These are phyloP conservation scores for Pulveroboletus sp. DNA, from an alignment of 768 basidiomycete genomes.

Conservation along the genomic window DNA sequence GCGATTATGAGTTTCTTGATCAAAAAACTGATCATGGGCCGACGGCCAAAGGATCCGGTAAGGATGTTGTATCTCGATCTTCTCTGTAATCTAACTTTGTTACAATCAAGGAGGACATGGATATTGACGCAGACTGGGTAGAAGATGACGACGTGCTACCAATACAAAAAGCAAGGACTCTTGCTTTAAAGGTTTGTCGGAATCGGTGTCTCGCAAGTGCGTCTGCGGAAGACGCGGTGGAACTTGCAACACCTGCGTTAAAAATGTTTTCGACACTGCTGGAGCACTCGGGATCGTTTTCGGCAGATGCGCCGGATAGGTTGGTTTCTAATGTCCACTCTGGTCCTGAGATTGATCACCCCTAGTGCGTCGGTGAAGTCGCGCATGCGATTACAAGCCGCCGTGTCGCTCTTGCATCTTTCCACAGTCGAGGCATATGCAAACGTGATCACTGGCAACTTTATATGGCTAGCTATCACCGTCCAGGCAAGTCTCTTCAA, in stretches of 20 bases:
- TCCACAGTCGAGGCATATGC: conserved; percentile 58
- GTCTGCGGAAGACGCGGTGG: conserved; percentile 51
- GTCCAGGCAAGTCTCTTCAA: conserved; percentile 60
- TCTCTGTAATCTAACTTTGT: conserved; percentile 1
- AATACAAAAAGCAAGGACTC: conserved; percentile 65
- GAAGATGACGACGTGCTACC: conserved; percentile 60
- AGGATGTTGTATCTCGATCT: conserved; percentile 17
- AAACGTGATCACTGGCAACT: conserved; percentile 53
- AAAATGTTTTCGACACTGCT: conserved; percentile 75
- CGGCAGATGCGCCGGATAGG: conserved; percentile 51
- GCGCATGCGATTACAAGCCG: conserved; percentile 82
- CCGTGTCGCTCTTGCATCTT: conserved; percentile 76
- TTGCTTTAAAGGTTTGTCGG: conserved; percentile 77
- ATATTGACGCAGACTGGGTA: conserved; percentile 71
- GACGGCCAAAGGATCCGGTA: conserved; percentile 45
- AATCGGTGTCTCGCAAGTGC: conserved; percentile 77
- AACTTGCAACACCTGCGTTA: conserved; percentile 72
- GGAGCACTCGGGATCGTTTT: conserved; percentile 63
- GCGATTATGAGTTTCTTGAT: conserved; percentile 69
- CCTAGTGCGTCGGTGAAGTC: conserved; percentile 61
- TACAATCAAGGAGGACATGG: conserved; percentile 50
- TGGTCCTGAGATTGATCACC: conserved; percentile 9
- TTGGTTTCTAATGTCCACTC: conserved; percentile 27
- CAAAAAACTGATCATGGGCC: conserved; percentile 66
- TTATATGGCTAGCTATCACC: conserved; percentile 66